These are phyloP conservation scores for Verticillium alfalfae DNA, from an alignment of 2,329 filamentous ascomycete species.

Conservation along the genomic window DNA sequence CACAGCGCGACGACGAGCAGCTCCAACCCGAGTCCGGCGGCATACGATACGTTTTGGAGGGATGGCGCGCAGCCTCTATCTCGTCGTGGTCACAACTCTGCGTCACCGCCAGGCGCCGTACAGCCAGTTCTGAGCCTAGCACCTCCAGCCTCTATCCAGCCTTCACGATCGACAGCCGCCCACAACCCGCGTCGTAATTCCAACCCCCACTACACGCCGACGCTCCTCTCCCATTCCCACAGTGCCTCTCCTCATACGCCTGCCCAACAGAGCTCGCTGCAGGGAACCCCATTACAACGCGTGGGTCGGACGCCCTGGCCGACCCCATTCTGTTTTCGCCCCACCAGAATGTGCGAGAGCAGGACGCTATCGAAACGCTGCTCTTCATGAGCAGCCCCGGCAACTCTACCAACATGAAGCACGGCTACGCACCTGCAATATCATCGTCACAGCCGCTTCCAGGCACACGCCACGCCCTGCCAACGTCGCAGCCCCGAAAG, in stretches of 20 bases:
- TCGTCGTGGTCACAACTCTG: conserved; percentile 11
- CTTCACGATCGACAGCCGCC: conserved; percentile 28
- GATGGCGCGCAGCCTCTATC: conserved; percentile 13
- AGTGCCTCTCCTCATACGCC: conserved; percentile 35
- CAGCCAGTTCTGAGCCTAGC: conserved; percentile 36
- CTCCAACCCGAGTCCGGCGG: conserved; percentile 10
- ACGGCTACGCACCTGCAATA: conserved; percentile 40
- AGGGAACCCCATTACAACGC: conserved; percentile 23
- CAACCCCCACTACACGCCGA: conserved; percentile 41
- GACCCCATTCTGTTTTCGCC: conserved; percentile 61
- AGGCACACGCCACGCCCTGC: conserved; percentile 30
- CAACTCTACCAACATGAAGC: conserved; percentile 60
- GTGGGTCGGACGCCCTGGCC: conserved; percentile 28
- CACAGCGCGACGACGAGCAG: conserved; percentile 16
- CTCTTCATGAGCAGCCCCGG: conserved; percentile 78
- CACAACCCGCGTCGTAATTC: conserved; percentile 45
- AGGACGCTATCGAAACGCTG: conserved; percentile 75
- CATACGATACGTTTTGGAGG: conserved; percentile 39
- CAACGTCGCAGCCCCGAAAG: conserved; percentile 44
- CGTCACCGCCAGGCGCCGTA: conserved; percentile 29
- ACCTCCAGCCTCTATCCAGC: conserved; percentile 50
- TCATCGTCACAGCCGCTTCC: conserved; percentile 15
- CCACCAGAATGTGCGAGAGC: conserved; percentile 65
- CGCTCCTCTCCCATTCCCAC: conserved; percentile 42
- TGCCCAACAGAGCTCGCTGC: conserved; percentile 6